Evolutionary conservation across 805 yeast genomes (phyloP).

Genomic region (Pichia insulana): DNA sequence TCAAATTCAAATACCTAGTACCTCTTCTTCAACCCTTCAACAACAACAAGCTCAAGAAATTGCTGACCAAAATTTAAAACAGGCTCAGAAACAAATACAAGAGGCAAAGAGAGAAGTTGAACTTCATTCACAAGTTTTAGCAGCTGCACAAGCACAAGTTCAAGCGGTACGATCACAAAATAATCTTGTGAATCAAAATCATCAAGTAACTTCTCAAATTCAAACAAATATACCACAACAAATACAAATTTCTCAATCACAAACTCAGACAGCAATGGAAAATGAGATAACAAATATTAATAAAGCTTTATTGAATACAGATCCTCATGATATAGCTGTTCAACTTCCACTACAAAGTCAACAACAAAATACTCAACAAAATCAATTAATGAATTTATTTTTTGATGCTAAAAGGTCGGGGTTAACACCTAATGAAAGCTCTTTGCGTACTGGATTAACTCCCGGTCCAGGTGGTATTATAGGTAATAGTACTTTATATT

Average conservation of each 20-base stretch:
- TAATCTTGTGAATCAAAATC: background rate
- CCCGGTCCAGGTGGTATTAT: slow-evolving; percentile 43
- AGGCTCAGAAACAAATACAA: slow-evolving; percentile 1
- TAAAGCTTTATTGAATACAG: too few species aligned
- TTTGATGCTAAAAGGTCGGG: slow-evolving; percentile 40
- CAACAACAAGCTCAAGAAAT: slow-evolving; percentile 12
- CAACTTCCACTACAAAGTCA: background rate
- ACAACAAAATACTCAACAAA: slow-evolving; percentile 17
- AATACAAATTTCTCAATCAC: background rate
- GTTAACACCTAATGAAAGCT: slow-evolving; percentile 69
- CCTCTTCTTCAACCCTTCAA: background rate
- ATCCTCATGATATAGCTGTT: too few species aligned
- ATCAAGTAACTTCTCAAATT: background rate
- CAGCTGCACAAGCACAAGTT: background rate
- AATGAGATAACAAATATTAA: too few species aligned
- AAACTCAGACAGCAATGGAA: too few species aligned
- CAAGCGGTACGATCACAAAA: background rate
- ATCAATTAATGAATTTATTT: slow-evolving; percentile 17
- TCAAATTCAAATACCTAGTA: background rate
- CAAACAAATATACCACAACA: slow-evolving; percentile 2
- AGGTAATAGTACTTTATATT: slow-evolving; percentile 11
- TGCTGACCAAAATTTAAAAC: slow-evolving; percentile 1
- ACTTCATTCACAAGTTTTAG: background rate
- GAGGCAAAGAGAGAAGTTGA: background rate
- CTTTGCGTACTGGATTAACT: slow-evolving; percentile 61